Evolutionary conservation across 805 yeast genomes (phyloP).

Genomic region (Monosporozyma unispora): DNA sequence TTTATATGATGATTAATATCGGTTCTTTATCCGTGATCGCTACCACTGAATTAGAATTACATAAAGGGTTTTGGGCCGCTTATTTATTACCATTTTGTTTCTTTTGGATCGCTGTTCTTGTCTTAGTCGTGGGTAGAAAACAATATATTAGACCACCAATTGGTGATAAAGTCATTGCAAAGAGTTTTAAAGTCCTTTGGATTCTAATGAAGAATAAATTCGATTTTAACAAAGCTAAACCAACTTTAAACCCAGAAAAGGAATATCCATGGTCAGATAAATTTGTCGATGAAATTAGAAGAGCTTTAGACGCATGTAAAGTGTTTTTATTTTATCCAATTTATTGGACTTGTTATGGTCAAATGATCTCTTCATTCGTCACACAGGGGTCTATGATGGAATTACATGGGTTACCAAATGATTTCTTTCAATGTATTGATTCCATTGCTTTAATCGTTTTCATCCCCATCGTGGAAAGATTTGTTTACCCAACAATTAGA

Average conservation of each 20-base stretch:
- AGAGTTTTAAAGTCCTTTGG: conserved; percentile 39
- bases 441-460: conserved; percentile 69
- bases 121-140: conserved; percentile 45
- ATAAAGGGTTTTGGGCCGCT: conserved; percentile 67
- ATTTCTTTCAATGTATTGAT: conserved; percentile 66
- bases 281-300: conserved; percentile 64
- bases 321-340: conserved; percentile 64
- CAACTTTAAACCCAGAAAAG: conserved; percentile 41
- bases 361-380: conserved; percentile 64
- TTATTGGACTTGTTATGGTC: conserved; percentile 67
- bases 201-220: conserved; percentile 40
- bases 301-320: conserved; percentile 62
- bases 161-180: conserved; percentile 49
- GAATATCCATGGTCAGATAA: conserved; percentile 53
- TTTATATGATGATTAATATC: conserved; percentile 66
- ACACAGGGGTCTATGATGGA: conserved; percentile 71
- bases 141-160: conserved; percentile 52
- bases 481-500: conserved; percentile 48
- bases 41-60: conserved; percentile 61
- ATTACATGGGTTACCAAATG: conserved; percentile 71
- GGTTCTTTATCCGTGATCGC: conserved; percentile 71
- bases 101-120: conserved; percentile 50
- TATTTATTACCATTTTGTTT: conserved; percentile 62
- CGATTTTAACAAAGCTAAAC: conserved; percentile 48
- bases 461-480: conserved; percentile 60